phyloP scores from a whole-genome alignment of 2,329 filamentous ascomycete genomes.

The Ceratocystis eucalypticola region DNA sequence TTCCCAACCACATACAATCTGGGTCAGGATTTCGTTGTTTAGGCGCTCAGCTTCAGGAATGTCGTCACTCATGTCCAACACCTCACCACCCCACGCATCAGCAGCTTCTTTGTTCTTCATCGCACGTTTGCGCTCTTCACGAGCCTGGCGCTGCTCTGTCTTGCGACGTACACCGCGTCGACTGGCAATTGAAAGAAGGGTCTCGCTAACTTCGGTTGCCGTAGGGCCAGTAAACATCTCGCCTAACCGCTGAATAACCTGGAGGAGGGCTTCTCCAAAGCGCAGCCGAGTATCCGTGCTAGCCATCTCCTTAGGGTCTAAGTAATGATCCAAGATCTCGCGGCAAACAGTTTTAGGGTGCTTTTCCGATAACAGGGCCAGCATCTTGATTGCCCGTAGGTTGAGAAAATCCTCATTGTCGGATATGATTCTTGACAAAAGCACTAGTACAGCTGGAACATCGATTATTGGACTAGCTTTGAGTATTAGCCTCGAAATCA shows the following conservation, averaged over 20 bases:
- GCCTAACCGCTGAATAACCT: constrained; percentile 48
- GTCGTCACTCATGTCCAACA: constrained; percentile 36
- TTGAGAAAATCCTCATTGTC: constrained; percentile 61
- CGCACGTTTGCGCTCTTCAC: constrained; percentile 36
- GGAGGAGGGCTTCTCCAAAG: constrained; percentile 53
- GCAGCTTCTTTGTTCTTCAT: constrained; percentile 37
- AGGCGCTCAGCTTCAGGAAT: constrained; percentile 31
- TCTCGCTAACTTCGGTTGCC: constrained; percentile 40
- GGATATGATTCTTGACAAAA: constrained; percentile 49
- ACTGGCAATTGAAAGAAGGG: constrained; percentile 49
- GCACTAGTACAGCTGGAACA: constrained; percentile 48
- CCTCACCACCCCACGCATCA: constrained; percentile 42
- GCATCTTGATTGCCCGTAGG: constrained; percentile 50
- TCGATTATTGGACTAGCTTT: constrained; percentile 46
- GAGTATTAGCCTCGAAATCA: constrained; percentile 45
- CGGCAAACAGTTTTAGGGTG: constrained; percentile 49
- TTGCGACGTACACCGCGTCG: constrained; percentile 48
- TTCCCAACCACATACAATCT: constrained; percentile 55
- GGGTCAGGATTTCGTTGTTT: constrained; percentile 38
- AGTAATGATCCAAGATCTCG: constrained; percentile 53
- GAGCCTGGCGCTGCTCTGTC: constrained; percentile 42
- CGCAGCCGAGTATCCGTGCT: constrained; percentile 51
- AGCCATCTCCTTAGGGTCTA: constrained; percentile 47
- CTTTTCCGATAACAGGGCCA: constrained; percentile 45
- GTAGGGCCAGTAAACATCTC: constrained; percentile 41